Evolutionary conservation across 305 asterid species (phyloP).

Genomic region (Solanum hybrid): DNA sequence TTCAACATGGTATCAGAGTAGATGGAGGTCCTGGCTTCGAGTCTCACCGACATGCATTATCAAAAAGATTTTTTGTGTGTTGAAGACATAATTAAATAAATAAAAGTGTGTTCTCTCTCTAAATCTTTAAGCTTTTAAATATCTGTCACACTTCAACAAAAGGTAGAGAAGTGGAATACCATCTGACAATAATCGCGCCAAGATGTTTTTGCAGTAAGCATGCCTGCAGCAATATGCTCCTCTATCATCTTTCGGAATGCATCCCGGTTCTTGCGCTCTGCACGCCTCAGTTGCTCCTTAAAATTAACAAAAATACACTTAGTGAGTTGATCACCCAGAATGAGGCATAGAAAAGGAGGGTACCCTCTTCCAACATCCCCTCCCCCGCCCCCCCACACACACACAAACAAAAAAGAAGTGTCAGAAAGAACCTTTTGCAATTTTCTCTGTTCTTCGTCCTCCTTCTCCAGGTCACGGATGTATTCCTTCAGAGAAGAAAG

Average conservation of each 20-base stretch:
- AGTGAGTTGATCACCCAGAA: background rate
- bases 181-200: slow-evolving; percentile 90
- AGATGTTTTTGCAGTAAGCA: slow-evolving; percentile 72
- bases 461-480: slow-evolving; percentile 88
- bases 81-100: background rate
- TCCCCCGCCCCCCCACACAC: background rate
- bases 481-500: slow-evolving; percentile 56
- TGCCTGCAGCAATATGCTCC: slow-evolving; percentile 71
- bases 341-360: slow-evolving; percentile 7
- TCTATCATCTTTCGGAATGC: slow-evolving; percentile 86
- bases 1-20: background rate
- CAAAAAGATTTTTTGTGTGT: background rate
- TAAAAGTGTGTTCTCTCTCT: background rate
- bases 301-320: slow-evolving; percentile 7
- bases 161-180: slow-evolving; percentile 23
- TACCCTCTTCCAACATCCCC: background rate
- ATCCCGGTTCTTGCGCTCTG: slow-evolving; percentile 92
- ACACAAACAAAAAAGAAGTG: background rate
- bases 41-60: background rate
- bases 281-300: slow-evolving; percentile 76
- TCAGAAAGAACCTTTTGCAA: slow-evolving; percentile 54
- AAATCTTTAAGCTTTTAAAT: background rate
- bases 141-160: background rate
- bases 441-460: slow-evolving; percentile 86
- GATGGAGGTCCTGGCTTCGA: background rate